These are phyloP conservation scores for Stygiomarasmius scandens DNA, from an alignment of 1,284 basidiomycete genomes.

Conservation along the genomic window DNA sequence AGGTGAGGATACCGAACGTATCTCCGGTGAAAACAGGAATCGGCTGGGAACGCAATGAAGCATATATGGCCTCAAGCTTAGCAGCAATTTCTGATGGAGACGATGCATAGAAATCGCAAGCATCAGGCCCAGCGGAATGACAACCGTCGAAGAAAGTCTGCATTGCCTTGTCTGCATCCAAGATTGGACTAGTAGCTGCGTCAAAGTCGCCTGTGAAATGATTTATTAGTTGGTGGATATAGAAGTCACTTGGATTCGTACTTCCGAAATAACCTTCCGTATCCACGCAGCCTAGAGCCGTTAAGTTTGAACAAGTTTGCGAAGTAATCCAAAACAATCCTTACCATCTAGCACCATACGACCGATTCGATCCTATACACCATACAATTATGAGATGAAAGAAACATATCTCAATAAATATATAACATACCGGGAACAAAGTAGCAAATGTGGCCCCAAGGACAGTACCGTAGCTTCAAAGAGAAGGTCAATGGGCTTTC, in stretches of 20 bases:
- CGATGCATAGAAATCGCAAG: constrained; percentile 29
- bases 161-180: constrained; percentile 29
- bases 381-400: background rate
- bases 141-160: constrained; percentile 29
- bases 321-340: background rate
- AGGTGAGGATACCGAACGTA: constrained; percentile 26
- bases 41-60: too few relatives aligned
- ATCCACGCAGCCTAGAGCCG: constrained; percentile 33
- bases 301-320: background rate
- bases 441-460: too few relatives aligned
- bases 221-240: too few relatives aligned
- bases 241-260: constrained; percentile 12
- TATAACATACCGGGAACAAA: constrained; percentile 46
- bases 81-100: too few relatives aligned
- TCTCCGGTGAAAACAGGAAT: too few relatives aligned
- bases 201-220: constrained; percentile 13
- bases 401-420: constrained; percentile 11
- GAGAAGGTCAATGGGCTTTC: background rate
- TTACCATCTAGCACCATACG: constrained; percentile 39
- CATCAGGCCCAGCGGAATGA: constrained; percentile 23
- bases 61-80: too few relatives aligned
- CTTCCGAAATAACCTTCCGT: constrained; percentile 35
- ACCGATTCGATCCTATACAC: constrained; percentile 44
- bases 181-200: constrained; percentile 28
- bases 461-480: constrained; percentile 45